Conservation (phyloP, 345 rosid species). For the Heritiera littoralis region DNA sequence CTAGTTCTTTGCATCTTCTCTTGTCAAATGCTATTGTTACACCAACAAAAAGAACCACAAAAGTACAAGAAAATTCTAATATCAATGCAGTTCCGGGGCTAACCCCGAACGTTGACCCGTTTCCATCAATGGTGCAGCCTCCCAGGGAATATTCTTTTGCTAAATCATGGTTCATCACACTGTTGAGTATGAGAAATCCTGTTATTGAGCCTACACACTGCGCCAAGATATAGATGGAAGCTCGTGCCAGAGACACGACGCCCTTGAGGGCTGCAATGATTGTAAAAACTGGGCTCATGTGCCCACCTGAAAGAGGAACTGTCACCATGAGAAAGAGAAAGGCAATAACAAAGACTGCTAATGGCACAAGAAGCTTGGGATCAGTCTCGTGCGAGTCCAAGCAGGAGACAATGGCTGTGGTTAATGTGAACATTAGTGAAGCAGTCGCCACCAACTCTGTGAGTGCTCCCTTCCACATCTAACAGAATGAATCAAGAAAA, state of each 20-base stretch:
- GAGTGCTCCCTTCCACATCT: constrained; percentile 59
- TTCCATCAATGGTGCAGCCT: constrained; percentile 40
- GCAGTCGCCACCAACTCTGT: constrained; percentile 57
- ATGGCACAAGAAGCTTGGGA: constrained; percentile 42
- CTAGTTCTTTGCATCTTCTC: constrained; percentile 39
- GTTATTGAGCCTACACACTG: constrained; percentile 48
- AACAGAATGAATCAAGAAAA: not conserved
- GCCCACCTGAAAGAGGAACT: constrained; percentile 51
- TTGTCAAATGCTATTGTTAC: constrained; percentile 46
- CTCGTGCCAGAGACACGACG: constrained; percentile 35
- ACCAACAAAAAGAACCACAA: constrained; percentile 42
- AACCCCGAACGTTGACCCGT: constrained; percentile 23
- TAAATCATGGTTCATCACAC: constrained; percentile 31
- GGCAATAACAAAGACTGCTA: constrained; percentile 33
- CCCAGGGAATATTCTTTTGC: constrained; percentile 43
- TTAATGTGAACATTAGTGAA: constrained; percentile 42
- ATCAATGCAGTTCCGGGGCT: constrained; percentile 26
- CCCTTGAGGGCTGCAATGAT: constrained; percentile 43
- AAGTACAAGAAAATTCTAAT: constrained; percentile 49
- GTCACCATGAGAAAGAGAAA: constrained; percentile 42
- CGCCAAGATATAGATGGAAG: constrained; percentile 42
- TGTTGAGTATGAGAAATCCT: constrained; percentile 29
- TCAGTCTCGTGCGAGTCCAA: constrained; percentile 31
- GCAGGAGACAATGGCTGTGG: constrained; percentile 38
- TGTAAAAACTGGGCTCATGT: constrained; percentile 49